Conservation (phyloP, 148 eudicot species). For the Dianthus caryophyllus region DNA sequence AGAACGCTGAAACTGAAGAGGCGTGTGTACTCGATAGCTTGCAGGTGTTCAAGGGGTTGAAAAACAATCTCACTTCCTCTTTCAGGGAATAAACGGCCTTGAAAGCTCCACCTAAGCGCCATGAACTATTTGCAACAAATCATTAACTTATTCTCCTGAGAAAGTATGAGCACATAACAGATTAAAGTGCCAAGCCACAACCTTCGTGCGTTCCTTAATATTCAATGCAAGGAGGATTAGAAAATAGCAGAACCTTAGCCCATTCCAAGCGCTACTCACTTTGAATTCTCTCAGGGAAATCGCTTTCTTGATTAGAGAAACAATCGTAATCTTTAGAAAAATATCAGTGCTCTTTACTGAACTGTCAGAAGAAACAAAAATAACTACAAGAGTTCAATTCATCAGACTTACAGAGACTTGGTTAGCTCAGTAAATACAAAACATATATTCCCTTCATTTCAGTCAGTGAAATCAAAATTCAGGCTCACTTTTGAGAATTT, state of each 20-base stretch:
- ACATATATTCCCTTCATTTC: no score
- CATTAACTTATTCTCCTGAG: conserved; percentile 85
- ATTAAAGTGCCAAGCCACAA: conserved; percentile 12
- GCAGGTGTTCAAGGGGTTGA: conserved; percentile 89
- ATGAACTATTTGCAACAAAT: conserved; percentile 71
- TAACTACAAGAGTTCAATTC: conserved; percentile 15
- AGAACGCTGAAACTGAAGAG: conserved; percentile 60
- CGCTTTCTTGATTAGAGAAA: conserved; percentile 44
- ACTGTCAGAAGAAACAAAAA: conserved; percentile 52
- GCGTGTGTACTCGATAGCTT: conserved; percentile 63
- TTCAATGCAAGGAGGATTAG: conserved; percentile 21
- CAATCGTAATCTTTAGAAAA: conserved; percentile 57
- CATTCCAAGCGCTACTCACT: conserved; percentile 76
- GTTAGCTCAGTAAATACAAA: neutral
- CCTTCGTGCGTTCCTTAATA: conserved; percentile 2
- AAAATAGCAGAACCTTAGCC: conserved; percentile 64
- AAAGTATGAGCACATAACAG: conserved; percentile 5
- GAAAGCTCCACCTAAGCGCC: conserved; percentile 61
- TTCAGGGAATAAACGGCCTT: conserved; percentile 58
- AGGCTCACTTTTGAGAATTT: no score
- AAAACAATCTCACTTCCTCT: conserved; percentile 68
- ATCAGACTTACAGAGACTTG: neutral
- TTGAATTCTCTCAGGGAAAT: conserved; percentile 50
- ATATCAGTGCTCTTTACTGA: conserved; percentile 70
- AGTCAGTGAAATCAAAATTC: no score